phyloP scores from a whole-genome alignment of 176 grass and related monocot species.

The Avena sativa region DNA sequence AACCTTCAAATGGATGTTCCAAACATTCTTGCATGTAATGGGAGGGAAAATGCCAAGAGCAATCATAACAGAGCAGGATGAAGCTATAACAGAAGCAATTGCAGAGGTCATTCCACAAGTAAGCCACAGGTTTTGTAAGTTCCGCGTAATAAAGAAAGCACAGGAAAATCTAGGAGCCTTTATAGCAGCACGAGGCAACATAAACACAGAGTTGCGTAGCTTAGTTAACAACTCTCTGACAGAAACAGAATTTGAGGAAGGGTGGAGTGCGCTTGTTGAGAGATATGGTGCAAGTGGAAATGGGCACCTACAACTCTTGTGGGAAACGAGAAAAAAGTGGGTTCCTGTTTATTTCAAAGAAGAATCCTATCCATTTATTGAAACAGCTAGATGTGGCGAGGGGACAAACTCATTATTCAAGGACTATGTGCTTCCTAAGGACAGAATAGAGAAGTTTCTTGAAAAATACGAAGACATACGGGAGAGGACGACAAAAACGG shows the following conservation, averaged over 20 bases:
- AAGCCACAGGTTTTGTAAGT: constrained; percentile 20
- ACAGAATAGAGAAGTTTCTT: constrained; percentile 41
- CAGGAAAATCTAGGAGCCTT: constrained; percentile 7
- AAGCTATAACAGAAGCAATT: constrained; percentile 34
- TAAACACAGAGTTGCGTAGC: constrained; percentile 3
- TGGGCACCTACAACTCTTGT: constrained; percentile 24
- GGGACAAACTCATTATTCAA: constrained; percentile 30
- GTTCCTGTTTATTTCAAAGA: constrained; percentile 38
- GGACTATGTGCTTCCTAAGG: constrained; percentile 23
- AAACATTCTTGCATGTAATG: constrained; percentile 40
- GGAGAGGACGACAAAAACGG: constrained; percentile 21
- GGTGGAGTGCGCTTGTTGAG: constrained; percentile 26
- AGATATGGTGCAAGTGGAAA: constrained; percentile 30
- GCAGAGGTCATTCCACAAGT: constrained; percentile 20
- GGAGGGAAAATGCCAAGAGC: constrained; percentile 33
- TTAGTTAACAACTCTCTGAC: constrained; percentile 17
- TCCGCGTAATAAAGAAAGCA: constrained; percentile 31
- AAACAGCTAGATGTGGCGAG: constrained; percentile 23
- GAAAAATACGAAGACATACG: constrained; percentile 23
- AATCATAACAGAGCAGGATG: constrained; percentile 41
- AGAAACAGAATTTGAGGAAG: constrained; percentile 32
- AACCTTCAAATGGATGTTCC: constrained; percentile 47
- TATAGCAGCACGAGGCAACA: background rate
- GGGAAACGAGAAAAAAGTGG: constrained; percentile 39
- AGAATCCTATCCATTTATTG: constrained; percentile 34